Conservation (phyloP, 1,139 yeast genomes). For the Pichia sp. region DNA sequence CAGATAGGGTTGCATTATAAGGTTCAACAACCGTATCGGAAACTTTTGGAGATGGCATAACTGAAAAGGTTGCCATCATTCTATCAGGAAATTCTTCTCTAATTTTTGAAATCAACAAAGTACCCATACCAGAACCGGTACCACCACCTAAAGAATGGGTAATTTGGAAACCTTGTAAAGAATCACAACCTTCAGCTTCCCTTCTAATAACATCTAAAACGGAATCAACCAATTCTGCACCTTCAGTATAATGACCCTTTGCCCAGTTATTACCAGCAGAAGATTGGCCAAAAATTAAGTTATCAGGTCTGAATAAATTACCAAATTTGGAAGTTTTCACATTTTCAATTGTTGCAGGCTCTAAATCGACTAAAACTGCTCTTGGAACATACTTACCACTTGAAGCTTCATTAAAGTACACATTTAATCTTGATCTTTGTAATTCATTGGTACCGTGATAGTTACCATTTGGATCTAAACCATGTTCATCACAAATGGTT, state of each 20-base stretch:
- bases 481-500: conserved; percentile 95
- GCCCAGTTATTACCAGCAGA: conserved; percentile 97
- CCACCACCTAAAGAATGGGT: conserved; percentile 95
- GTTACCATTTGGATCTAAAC: conserved; percentile 78
- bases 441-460: conserved; percentile 63
- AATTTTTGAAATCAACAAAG: conserved; percentile 69
- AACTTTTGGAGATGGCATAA: conserved; percentile 84
- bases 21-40: conserved; percentile 94
- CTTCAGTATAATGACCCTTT: conserved; percentile 93
- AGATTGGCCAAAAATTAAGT: conserved; percentile 80
- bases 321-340: conserved; percentile 75
- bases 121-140: conserved; percentile 96
- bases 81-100: conserved; percentile 89
- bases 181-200: conserved; percentile 89
- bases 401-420: conserved; percentile 62
- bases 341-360: conserved; percentile 87
- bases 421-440: conserved; percentile 52
- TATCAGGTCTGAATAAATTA: conserved; percentile 83
- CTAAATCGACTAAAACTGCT: conserved; percentile 86
- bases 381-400: conserved; percentile 89
- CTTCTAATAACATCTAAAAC: conserved; percentile 86
- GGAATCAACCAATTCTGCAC: conserved; percentile 86
- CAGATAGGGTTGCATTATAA: conserved; percentile 86
- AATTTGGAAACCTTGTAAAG: conserved; percentile 90
- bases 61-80: conserved; percentile 94